Conservation (phyloP, 345 rosid genomes). For the Trapa bicornis region DNA sequence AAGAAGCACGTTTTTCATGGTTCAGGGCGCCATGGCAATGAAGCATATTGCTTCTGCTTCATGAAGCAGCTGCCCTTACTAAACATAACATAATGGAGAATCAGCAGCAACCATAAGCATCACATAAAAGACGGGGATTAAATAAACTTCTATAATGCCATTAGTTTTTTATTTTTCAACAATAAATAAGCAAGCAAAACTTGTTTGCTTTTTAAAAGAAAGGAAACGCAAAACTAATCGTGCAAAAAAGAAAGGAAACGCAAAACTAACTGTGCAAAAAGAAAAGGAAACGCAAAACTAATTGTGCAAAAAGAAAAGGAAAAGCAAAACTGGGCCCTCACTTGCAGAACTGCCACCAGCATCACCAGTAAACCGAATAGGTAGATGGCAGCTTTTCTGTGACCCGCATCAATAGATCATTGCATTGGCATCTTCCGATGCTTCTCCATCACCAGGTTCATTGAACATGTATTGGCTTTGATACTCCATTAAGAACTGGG, state of each 20-base stretch:
- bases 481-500: slow-evolving; percentile 82
- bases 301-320: neutral
- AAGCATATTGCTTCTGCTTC: too few species aligned
- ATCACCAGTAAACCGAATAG: neutral
- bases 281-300: too few species aligned
- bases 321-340: neutral
- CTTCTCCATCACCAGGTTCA: slow-evolving; percentile 39
- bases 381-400: neutral
- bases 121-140: too few species aligned
- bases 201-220: too few species aligned
- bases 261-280: too few species aligned
- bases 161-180: too few species aligned
- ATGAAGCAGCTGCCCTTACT: neutral
- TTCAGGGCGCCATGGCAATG: neutral
- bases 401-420: slow-evolving; percentile 26
- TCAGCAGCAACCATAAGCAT: too few species aligned
- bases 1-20: neutral
- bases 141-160: too few species aligned
- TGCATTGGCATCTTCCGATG: slow-evolving; percentile 33
- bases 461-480: slow-evolving; percentile 82
- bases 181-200: too few species aligned
- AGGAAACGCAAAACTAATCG: too few species aligned
- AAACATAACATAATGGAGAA: too few species aligned
- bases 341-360: neutral
- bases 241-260: too few species aligned